A percentile compares a stretch with the other conserved stretches of the same genome.
Evolutionary conservation across 2,329 filamentous ascomycete species (phyloP).

Genomic region (Byssoonygena ceratinophila): DNA sequence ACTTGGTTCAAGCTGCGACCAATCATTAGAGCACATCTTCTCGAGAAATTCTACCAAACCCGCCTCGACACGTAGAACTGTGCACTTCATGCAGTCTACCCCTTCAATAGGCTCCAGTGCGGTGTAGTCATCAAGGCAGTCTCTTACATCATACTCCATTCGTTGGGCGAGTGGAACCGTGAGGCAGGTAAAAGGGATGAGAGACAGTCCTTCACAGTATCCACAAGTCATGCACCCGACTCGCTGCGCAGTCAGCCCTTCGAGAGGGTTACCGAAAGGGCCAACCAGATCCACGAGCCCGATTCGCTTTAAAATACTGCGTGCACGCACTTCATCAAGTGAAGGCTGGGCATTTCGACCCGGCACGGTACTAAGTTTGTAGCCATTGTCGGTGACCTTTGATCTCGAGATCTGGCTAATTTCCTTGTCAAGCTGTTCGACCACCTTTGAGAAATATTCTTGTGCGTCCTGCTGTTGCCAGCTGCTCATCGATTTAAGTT

Average conservation of each 20-base stretch:
- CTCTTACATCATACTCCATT: conserved; percentile 58
- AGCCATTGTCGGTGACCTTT: conserved; percentile 36
- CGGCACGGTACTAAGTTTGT: conserved; percentile 23
- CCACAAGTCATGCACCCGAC: conserved; percentile 80
- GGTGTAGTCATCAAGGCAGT: conserved; percentile 76
- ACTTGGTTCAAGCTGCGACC: conserved; percentile 28
- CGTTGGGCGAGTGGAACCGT: conserved; percentile 67
- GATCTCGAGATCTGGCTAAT: conserved; percentile 44
- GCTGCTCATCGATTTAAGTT: conserved; percentile 83
- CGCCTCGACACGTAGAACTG: conserved; percentile 52
- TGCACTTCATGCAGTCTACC: conserved; percentile 87
- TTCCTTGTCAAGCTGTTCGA: conserved; percentile 77
- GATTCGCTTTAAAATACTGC: conserved; percentile 11
- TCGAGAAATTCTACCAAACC: conserved; percentile 40
- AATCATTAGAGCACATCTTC: conserved; percentile 8
- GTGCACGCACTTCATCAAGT: conserved; percentile 13
- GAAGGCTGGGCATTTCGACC: conserved; percentile 9
- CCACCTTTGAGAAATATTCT: conserved; percentile 85
- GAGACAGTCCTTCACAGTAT: conserved; percentile 73
- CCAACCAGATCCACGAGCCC: conserved; percentile 11
- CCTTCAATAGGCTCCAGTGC: conserved; percentile 75
- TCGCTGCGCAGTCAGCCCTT: conserved; percentile 77
- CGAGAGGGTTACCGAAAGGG: conserved; percentile 60
- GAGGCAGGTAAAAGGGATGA: conserved; percentile 89
- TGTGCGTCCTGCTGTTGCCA: conserved; percentile 97